phyloP scores from a whole-genome alignment of 495 filamentous ascomycete species.

The Trypethelium eluteriae region DNA sequence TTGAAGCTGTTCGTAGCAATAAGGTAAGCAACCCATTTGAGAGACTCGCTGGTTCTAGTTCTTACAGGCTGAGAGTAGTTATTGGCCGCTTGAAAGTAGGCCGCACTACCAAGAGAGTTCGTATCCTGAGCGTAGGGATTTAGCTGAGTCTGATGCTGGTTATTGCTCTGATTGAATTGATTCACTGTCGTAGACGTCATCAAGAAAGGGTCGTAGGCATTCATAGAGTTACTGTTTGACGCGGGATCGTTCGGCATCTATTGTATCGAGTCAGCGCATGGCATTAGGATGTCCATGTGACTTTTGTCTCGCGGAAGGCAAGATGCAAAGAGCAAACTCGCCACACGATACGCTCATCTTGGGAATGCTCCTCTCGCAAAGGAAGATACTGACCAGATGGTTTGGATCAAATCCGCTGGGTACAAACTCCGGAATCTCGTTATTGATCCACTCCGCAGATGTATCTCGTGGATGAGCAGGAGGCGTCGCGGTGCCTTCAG shows the following conservation, averaged over 20 bases:
- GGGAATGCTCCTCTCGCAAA: neutral
- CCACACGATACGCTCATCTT: neutral
- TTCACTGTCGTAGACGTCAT: constrained; percentile 1
- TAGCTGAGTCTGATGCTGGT: constrained; percentile 37
- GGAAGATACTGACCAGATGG: constrained; percentile 7
- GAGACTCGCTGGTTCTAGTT: neutral
- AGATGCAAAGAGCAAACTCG: neutral
- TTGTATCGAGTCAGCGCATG: neutral
- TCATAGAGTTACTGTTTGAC: neutral
- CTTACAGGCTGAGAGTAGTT: constrained; percentile 61
- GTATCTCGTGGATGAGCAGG: constrained; percentile 28
- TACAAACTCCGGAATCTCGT: neutral
- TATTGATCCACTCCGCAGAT: constrained; percentile 5
- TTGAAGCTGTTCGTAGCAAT: constrained; percentile 49
- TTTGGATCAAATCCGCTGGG: neutral
- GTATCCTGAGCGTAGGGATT: constrained; percentile 63
- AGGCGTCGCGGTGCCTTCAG: constrained; percentile 24
- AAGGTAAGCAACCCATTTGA: constrained; percentile 25
- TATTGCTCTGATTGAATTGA: neutral
- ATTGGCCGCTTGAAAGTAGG: constrained; percentile 49
- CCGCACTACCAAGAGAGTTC: constrained; percentile 42
- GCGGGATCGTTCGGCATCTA: neutral
- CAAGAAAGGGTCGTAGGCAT: constrained; percentile 20
- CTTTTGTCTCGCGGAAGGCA: no score
- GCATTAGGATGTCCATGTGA: no score